Conservation (phyloP, 1,139 yeast genomes). For the Oligophagozyma castellii region DNA sequence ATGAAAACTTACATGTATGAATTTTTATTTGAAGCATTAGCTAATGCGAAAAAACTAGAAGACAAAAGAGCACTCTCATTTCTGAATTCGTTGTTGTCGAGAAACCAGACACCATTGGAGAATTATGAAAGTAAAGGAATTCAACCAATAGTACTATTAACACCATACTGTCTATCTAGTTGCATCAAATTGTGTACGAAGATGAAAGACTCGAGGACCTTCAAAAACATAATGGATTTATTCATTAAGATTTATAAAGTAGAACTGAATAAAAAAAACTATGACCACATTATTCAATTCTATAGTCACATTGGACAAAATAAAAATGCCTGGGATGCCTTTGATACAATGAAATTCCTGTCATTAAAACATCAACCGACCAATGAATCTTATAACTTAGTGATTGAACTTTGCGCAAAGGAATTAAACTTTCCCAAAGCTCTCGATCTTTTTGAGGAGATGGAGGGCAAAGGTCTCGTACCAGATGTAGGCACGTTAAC, state of each 20-base stretch:
- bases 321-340: slow-evolving; percentile 54
- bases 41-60: background rate
- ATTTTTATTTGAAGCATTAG: slow-evolving; percentile 26
- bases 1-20: slow-evolving; percentile 30
- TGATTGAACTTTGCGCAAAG: slow-evolving; percentile 53
- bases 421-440: slow-evolving; percentile 57
- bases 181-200: slow-evolving; percentile 29
- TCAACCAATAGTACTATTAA: background rate
- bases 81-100: slow-evolving; percentile 1
- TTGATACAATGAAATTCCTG: slow-evolving; percentile 76
- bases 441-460: slow-evolving; percentile 61
- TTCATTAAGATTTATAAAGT: slow-evolving; percentile 26
- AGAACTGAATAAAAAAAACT: slow-evolving; percentile 43
- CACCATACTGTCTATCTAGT: slow-evolving; percentile 21
- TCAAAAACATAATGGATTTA: slow-evolving; percentile 28
- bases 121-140: background rate
- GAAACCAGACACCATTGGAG: background rate
- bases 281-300: slow-evolving; percentile 52
- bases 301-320: slow-evolving; percentile 44
- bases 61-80: background rate
- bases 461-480: slow-evolving; percentile 33
- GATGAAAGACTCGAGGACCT: slow-evolving; percentile 31
- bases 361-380: slow-evolving; percentile 55
- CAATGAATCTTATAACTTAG: slow-evolving; percentile 49
- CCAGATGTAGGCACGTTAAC: slow-evolving; percentile 42